Base-by-base conservation (phyloP, 768 basidiomycete species). In the Nidularia pulvinata region DNA sequence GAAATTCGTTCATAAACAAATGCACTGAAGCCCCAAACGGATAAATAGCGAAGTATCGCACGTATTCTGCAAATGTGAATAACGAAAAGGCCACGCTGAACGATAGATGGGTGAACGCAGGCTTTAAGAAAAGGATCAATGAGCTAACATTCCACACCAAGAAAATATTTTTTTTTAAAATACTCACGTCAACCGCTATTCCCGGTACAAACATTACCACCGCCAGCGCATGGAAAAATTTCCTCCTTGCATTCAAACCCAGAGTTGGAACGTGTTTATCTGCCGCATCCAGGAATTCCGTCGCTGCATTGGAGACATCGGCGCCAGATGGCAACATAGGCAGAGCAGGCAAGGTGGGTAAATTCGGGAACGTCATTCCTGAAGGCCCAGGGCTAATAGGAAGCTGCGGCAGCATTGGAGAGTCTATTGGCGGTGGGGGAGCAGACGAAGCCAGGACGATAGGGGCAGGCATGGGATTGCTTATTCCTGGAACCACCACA, bases 201-300 rank as follows among this genome's bases (percentile, higher is more conserved):
- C 97, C 97, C 6, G 97, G 97, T 33, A 96, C 73, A 65, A 99
- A 98, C 95, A 98, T 97, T 32, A 92, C 78, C 46, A 98, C 95
- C 2, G 96, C 93, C 51, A 98, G 76, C 22, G 86, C 94, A 72
- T 99, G 97, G 73, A 99, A 99, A 70, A 91, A 98, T 70, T 99
- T 99, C 49, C 97, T 81, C 55, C 97, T 80, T 25, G 91, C 92
- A 67, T 99, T 98, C 58, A 98, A 74, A 46, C 89, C 85, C 52
- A 98, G 74, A 50, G 92, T 93, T 19, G 95, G 94, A 55, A 96
- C 89, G 56, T 84, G 87, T 69, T 94, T 93, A 69, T 95, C 90
- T 1, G 93, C 91, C 46, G 91, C 91, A 64, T 95, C 91, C 58
- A 93, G 70, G 50, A 91, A 67, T 57, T 80, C 87, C 32, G 82